These are phyloP conservation scores for Naematelia aurantialba DNA, from an alignment of 768 basidiomycete species.

Conservation along the genomic window DNA sequence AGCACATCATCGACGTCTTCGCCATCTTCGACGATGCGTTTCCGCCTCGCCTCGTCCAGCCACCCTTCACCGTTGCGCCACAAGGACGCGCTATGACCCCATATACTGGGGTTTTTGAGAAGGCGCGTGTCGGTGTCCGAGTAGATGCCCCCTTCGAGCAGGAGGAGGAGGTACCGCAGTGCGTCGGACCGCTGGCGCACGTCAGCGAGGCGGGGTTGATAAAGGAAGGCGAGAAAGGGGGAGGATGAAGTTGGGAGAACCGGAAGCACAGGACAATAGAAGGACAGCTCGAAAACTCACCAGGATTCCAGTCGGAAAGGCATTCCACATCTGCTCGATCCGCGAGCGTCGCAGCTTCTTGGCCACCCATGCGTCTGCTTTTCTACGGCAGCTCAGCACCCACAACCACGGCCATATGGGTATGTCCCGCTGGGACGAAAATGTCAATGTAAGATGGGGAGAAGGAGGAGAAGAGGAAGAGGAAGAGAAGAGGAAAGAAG, in stretches of 20 bases:
- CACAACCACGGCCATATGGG: background rate
- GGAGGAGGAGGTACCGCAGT: slow-evolving; percentile 43
- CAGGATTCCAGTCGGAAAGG: slow-evolving; percentile 45
- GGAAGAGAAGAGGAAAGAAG: too few species aligned
- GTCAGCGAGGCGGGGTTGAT: background rate
- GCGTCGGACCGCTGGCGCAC: slow-evolving; percentile 39
- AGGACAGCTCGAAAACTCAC: slow-evolving; percentile 31
- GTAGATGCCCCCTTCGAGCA: slow-evolving; percentile 50
- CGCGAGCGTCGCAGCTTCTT: slow-evolving; percentile 24
- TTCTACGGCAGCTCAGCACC: slow-evolving; percentile 12
- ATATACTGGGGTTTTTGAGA: slow-evolving; percentile 44
- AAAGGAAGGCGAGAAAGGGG: background rate
- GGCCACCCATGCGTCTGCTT: slow-evolving; percentile 27
- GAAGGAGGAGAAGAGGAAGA: too few species aligned
- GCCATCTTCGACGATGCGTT: slow-evolving; percentile 11
- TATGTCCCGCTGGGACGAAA: background rate
- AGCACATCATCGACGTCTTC: slow-evolving; percentile 27
- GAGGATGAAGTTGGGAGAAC: background rate
- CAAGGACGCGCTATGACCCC: slow-evolving; percentile 38
- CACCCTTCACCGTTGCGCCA: slow-evolving; percentile 37
- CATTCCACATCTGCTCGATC: slow-evolving; percentile 40
- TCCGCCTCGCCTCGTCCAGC: slow-evolving; percentile 22
- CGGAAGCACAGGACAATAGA: background rate
- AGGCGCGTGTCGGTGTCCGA: slow-evolving; percentile 51
- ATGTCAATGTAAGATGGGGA: too few species aligned